Evolutionary conservation across 345 rosid genomes (phyloP), one percentile per base, ranked within the genome.

Genomic region (Syzygium aromaticum): DNA sequence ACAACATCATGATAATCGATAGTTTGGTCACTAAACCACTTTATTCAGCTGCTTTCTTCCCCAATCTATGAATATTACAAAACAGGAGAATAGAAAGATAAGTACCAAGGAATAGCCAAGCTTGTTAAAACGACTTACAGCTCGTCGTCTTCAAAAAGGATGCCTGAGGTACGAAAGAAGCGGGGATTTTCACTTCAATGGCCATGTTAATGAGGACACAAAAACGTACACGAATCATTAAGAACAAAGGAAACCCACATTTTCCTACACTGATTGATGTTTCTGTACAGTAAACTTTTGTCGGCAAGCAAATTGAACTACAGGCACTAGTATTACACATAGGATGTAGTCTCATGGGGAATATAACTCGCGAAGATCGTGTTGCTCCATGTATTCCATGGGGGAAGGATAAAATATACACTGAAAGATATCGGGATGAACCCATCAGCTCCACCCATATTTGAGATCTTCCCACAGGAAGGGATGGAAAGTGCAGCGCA

Each of bases 401-500:
- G 82, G 73, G 15, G 27, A 19, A 73, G 82, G 46, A 73, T 73
- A 38, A 21, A 5, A 21, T 38, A 61, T 73, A 73, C 25, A 19
- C 82, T 43, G 13, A 73, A 38, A 73, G 25, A 1, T 19, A 73
- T 33, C 3, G 8, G 43, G 49, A 27, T 38, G 82, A 38, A 19
- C 8, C 82, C 86, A 73, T 92, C 89, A 95, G 86, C 90, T 93
- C 52, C 95, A 86, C 46, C 95, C 98, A 59, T 89, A 95, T 86
- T 91, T 86, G 61, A 95, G 88, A 83, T 83, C 30, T 77, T 95
- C 95, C 96, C 98, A 95, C 93, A 94, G 91, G 94, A 95, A 95
- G 11, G 98, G 98, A 52, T 86, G 88, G 89, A 93, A 90, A 17
- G 90, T 88, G 16, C 90, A 89, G 52, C 87, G 87, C 3, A 95